These are phyloP conservation scores for Phytophthora kernoviae DNA, from an alignment of 352 stramenopile genomes.

Conservation along the genomic window DNA sequence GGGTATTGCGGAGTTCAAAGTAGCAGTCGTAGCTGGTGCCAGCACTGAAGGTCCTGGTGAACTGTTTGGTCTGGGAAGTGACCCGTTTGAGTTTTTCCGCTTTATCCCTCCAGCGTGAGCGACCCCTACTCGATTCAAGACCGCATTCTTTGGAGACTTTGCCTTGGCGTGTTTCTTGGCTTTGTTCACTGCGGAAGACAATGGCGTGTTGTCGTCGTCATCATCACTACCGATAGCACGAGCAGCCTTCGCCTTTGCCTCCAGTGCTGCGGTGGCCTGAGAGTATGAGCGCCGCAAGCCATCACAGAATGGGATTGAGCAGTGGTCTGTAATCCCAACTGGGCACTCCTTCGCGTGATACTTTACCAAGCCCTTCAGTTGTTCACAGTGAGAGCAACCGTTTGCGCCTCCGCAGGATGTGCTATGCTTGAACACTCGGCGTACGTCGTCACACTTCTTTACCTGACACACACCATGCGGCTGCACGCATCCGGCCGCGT, in stretches of 20 bases:
- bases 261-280: conserved; percentile 43
- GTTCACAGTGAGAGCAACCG: conserved; percentile 78
- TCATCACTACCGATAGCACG: conserved; percentile 46
- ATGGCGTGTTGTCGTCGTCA: conserved; percentile 76
- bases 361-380: conserved; percentile 84
- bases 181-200: conserved; percentile 72
- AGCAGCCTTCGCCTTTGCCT: conserved; percentile 36
- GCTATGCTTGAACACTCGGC: conserved; percentile 87
- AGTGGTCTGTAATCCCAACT: conserved; percentile 66
- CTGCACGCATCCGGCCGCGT: conserved; percentile 71
- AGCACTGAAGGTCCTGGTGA: conserved; percentile 25
- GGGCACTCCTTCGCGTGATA: conserved; percentile 84
- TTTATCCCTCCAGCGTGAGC: conserved; percentile 14
- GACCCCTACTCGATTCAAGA: conserved; percentile 10
- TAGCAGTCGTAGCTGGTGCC: conserved; percentile 14
- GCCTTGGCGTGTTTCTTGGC: conserved; percentile 64
- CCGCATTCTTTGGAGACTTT: conserved; percentile 64
- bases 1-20: conserved; percentile 7
- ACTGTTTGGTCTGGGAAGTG: conserved; percentile 20
- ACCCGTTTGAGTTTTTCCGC: conserved; percentile 28
- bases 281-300: conserved; percentile 63
- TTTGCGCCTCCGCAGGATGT: conserved; percentile 70
- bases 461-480: conserved; percentile 70
- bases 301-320: conserved; percentile 86
- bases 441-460: conserved; percentile 89